phyloP scores from a whole-genome alignment of 345 rosid genomes.

The Acer campestre region DNA sequence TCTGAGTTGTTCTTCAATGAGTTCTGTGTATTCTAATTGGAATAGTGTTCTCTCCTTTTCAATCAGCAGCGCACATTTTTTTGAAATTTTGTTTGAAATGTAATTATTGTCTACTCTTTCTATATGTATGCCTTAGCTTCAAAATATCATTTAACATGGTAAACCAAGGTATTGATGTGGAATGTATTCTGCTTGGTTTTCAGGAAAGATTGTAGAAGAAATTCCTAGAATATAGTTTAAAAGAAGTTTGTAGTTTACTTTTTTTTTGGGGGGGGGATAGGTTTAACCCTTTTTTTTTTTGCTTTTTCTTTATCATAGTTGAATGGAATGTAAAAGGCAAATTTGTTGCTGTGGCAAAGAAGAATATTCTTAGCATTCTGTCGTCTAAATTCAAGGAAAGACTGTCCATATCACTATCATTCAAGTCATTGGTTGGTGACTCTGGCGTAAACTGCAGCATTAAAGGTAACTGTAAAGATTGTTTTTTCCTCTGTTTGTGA shows the following conservation, averaged over 20 bases:
- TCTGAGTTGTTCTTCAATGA: background rate
- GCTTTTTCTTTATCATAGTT: constrained; percentile 35
- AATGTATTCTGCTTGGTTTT: background rate
- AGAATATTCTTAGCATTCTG: constrained; percentile 49
- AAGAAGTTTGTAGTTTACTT: background rate
- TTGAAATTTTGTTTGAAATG: background rate
- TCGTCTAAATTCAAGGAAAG: constrained; percentile 74
- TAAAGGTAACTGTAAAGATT: constrained; percentile 53
- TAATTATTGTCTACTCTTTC: background rate
- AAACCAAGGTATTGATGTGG: background rate
- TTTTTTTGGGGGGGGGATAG: background rate
- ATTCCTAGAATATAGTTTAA: background rate
- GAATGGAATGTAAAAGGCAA: constrained; percentile 80
- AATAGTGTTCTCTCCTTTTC: background rate
- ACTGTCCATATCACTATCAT: constrained; percentile 49
- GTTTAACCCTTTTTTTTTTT: constrained; percentile 15
- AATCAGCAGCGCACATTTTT: background rate
- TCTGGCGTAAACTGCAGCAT: constrained; percentile 39
- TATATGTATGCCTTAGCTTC: constrained; percentile 2
- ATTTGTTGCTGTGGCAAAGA: constrained; percentile 69
- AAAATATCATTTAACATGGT: background rate
- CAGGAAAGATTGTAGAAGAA: background rate
- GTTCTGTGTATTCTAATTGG: background rate
- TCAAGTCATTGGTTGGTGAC: constrained; percentile 60
- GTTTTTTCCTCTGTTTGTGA: constrained; percentile 9